Evolutionary conservation across 2,329 filamentous ascomycete species (phyloP).

Genomic region (Stachybotrys elegans): DNA sequence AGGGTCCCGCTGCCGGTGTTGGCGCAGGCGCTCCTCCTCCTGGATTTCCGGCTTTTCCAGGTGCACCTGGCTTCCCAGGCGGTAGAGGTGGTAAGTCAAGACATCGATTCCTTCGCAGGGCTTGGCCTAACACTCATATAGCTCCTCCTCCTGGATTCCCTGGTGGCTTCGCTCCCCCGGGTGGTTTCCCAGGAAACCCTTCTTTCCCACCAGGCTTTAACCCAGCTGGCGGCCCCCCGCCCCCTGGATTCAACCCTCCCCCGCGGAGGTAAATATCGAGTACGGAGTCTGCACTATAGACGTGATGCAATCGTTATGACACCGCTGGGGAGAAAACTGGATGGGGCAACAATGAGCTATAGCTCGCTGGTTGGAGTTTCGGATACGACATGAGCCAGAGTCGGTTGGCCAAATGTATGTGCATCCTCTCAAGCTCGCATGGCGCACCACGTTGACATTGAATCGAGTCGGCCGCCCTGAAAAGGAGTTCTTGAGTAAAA

Average conservation of each 20-base stretch:
- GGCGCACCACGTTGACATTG: conserved; percentile 5
- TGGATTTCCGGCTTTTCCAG: conserved; percentile 48
- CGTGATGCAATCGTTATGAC: no score
- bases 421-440: neutral
- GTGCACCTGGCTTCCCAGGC: conserved; percentile 39
- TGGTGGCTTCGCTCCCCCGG: conserved; percentile 41
- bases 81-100: conserved; percentile 50
- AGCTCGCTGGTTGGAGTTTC: no score
- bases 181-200: conserved; percentile 35
- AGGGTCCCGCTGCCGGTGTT: conserved; percentile 81
- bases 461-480: neutral
- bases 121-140: conserved; percentile 27
- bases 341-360: no score
- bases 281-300: no score
- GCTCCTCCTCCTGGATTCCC: conserved; percentile 46
- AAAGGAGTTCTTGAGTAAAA: no score
- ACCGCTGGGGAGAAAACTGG: no score
- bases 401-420: neutral
- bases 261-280: conserved; percentile 51
- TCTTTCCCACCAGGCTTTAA: conserved; percentile 49
- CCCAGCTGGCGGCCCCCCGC: conserved; percentile 43
- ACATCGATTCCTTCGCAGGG: conserved; percentile 4
- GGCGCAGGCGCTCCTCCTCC: conserved; percentile 66
- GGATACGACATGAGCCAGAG: no score
- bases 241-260: conserved; percentile 73